Evolutionary conservation across 345 rosid genomes (phyloP).

Genomic region (Odontarrhena argentea): DNA sequence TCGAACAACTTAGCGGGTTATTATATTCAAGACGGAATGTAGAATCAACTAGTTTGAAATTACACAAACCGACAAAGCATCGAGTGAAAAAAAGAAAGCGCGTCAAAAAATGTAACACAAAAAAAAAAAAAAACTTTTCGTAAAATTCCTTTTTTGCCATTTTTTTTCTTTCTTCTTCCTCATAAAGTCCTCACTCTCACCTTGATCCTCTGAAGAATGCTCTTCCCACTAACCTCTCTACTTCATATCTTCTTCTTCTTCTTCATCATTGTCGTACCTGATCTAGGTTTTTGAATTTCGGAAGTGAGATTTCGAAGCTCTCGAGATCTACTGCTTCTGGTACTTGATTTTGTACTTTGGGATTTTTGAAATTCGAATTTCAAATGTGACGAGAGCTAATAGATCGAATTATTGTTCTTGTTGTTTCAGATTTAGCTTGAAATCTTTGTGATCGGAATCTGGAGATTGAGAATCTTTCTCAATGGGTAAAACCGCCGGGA

Average conservation of each 20-base stretch:
- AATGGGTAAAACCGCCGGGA: conserved; percentile 48
- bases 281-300: background rate
- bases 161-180: conserved; percentile 6
- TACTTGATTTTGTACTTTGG: background rate
- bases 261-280: background rate
- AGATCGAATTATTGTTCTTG: background rate
- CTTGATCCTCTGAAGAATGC: conserved; percentile 23
- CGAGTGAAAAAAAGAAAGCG: conserved; percentile 38
- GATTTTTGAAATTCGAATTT: conserved; percentile 8
- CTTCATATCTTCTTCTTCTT: background rate
- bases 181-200: conserved; percentile 34
- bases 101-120: conserved; percentile 29
- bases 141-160: background rate
- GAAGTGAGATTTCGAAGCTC: background rate
- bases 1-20: conserved; percentile 18
- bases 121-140: background rate
- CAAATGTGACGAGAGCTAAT: background rate
- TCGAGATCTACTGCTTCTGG: conserved; percentile 23
- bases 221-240: conserved; percentile 18
- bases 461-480: background rate
- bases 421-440: conserved; percentile 5
- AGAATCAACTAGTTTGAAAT: conserved; percentile 33
- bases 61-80: conserved; percentile 41
- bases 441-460: conserved; percentile 23
- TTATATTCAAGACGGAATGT: background rate